A percentile compares a stretch with the other conserved stretches of the same genome.
Evolutionary conservation across 2,329 filamentous ascomycete species (phyloP).

Genomic region (Ceratocystis harringtonii): DNA sequence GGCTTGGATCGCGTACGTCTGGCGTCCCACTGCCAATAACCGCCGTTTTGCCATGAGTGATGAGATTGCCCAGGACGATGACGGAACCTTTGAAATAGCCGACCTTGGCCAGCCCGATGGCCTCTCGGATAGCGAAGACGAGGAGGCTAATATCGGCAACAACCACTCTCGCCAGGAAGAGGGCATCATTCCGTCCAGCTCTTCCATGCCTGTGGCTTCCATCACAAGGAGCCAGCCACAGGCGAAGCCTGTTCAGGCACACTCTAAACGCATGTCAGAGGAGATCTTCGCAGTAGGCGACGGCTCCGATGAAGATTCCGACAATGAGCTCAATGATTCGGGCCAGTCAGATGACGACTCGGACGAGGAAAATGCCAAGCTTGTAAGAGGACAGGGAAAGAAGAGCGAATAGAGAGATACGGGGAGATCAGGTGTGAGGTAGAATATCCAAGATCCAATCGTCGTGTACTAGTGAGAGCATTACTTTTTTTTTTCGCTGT

Average conservation of each 20-base stretch:
- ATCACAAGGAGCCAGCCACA: slow-evolving; percentile 15
- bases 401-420: slow-evolving; percentile 6
- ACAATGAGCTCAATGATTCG: background rate
- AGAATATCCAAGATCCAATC: background rate
- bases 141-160: slow-evolving; percentile 27
- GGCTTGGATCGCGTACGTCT: slow-evolving; percentile 83
- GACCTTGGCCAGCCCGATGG: slow-evolving; percentile 67
- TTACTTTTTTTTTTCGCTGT: background rate
- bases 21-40: slow-evolving; percentile 94
- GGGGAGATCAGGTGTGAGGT: background rate
- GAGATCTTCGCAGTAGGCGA: slow-evolving; percentile 93
- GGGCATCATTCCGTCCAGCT: slow-evolving; percentile 12
- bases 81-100: slow-evolving; percentile 85
- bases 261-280: slow-evolving; percentile 47
- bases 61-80: slow-evolving; percentile 95
- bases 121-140: slow-evolving; percentile 40
- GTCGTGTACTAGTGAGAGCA: background rate
- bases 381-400: slow-evolving; percentile 31
- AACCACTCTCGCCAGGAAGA: slow-evolving; percentile 10
- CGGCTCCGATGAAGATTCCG: slow-evolving; percentile 16
- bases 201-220: slow-evolving; percentile 6
- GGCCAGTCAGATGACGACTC: slow-evolving; percentile 18
- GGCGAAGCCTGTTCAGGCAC: slow-evolving; percentile 19
- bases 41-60: slow-evolving; percentile 97
- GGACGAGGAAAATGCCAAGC: slow-evolving; percentile 42